These are phyloP conservation scores for Candida caryicola DNA, from an alignment of 805 yeast genomes.

Conservation along the genomic window DNA sequence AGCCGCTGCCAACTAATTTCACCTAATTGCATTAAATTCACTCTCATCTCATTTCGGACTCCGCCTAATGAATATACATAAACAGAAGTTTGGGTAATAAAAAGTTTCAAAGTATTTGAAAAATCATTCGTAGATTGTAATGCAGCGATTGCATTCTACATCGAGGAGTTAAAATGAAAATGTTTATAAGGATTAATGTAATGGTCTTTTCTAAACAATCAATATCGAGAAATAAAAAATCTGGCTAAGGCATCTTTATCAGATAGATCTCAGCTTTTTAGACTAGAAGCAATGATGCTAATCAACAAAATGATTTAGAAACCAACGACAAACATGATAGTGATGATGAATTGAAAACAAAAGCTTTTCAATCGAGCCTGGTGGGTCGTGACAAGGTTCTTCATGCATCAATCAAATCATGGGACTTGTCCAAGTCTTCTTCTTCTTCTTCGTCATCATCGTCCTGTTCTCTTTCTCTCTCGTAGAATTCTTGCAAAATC, in stretches of 20 bases:
- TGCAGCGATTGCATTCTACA: too few species aligned
- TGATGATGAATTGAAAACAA: constrained; percentile 9
- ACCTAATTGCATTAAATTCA: neutral
- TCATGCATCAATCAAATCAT: constrained; percentile 44
- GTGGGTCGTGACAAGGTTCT: neutral
- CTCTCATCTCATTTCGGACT: too few species aligned
- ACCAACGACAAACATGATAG: neutral
- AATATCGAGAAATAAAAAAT: constrained; percentile 7
- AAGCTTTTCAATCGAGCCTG: constrained; percentile 4
- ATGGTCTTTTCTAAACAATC: constrained; percentile 6
- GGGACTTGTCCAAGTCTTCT: constrained; percentile 36
- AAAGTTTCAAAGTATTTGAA: constrained; percentile 1
- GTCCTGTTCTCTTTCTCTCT: constrained; percentile 72
- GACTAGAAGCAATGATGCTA: constrained; percentile 4
- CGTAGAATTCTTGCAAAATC: constrained; percentile 92
- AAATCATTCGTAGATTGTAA: too few species aligned
- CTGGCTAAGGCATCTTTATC: neutral
- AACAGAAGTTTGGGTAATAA: constrained; percentile 1
- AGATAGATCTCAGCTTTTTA: neutral
- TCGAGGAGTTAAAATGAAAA: too few species aligned
- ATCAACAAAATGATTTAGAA: neutral
- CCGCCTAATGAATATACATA: too few species aligned
- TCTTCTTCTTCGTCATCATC: constrained; percentile 50
- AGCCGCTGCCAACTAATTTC: neutral
- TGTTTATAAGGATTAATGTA: constrained; percentile 4